phyloP scores from a whole-genome alignment of 2,329 filamentous ascomycete species.

The Aureobasidium zeae region DNA sequence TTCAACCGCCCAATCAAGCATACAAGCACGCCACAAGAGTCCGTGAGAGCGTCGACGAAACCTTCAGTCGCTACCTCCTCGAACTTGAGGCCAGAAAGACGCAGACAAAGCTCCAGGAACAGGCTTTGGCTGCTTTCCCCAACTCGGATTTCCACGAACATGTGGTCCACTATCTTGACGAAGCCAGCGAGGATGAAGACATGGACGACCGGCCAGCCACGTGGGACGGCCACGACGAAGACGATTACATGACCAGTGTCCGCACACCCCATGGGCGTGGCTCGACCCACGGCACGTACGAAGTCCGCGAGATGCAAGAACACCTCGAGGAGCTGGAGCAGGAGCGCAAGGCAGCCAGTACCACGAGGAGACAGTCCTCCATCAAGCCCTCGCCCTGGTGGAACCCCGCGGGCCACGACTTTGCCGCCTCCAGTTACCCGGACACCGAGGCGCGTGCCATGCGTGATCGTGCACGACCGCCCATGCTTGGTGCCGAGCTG shows the following conservation, averaged over 20 bases:
- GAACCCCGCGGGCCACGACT: constrained; percentile 27
- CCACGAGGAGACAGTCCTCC: constrained; percentile 21
- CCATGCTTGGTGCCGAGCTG: constrained; percentile 79
- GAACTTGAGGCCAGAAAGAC: constrained; percentile 71
- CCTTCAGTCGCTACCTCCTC: constrained; percentile 66
- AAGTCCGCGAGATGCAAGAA: constrained; percentile 70
- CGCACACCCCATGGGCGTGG: constrained; percentile 42
- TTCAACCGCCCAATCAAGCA: constrained; percentile 29
- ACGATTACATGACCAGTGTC: constrained; percentile 24
- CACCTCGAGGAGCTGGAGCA: constrained; percentile 59
- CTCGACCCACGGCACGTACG: constrained; percentile 59
- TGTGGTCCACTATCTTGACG: constrained; percentile 62
- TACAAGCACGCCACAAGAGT: constrained; percentile 47
- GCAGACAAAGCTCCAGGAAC: constrained; percentile 69
- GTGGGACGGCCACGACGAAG: constrained; percentile 32
- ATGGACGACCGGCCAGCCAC: constrained; percentile 31
- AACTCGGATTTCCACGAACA: constrained; percentile 60
- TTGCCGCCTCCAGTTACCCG: constrained; percentile 21
- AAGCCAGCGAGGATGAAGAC: constrained; percentile 36
- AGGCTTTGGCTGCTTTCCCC: constrained; percentile 66
- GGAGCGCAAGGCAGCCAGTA: constrained; percentile 37
- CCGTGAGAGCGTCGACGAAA: constrained; percentile 62
- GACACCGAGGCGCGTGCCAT: constrained; percentile 43
- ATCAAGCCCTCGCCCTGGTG: constrained; percentile 30
- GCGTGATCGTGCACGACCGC: constrained; percentile 57